These are phyloP conservation scores for Climacium dendroides DNA, from an alignment of 225 moss, liverwort and hornwort genomes.

Conservation along the genomic window DNA sequence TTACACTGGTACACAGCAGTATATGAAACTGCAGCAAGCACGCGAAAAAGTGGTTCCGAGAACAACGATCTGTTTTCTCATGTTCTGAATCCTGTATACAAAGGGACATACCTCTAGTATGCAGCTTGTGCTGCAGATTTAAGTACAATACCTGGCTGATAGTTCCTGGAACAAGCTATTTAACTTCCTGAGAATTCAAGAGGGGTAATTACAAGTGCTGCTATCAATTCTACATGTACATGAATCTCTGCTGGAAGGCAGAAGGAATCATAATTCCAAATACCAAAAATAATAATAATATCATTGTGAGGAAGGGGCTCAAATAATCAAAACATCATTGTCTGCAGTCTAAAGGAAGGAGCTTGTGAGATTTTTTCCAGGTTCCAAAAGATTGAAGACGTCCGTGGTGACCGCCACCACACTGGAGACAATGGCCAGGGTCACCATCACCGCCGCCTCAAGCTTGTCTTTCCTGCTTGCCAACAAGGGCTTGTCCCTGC, in stretches of 20 bases:
- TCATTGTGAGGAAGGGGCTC: background rate
- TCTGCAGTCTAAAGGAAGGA: constrained; percentile 3
- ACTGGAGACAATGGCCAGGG: constrained; percentile 63
- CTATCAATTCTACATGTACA: background rate
- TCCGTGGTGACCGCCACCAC: constrained; percentile 58
- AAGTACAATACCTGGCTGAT: background rate
- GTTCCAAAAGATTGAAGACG: constrained; percentile 42
- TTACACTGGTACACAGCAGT: background rate
- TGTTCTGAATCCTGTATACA: background rate
- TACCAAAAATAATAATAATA: background rate
- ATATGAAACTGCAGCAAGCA: background rate
- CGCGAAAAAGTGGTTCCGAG: background rate
- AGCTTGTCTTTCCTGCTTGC: constrained; percentile 48
- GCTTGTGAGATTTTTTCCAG: constrained; percentile 6
- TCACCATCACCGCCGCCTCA: constrained; percentile 61
- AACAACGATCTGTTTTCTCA: background rate
- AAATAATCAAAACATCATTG: background rate
- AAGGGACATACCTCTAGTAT: background rate
- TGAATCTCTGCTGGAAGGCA: constrained; percentile 10
- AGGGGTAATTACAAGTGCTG: background rate
- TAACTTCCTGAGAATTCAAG: background rate
- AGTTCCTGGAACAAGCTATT: background rate
- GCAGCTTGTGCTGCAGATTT: background rate
- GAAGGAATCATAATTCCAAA: background rate
- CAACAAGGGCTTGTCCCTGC: constrained; percentile 54